A percentile compares a stretch with the other conserved stretches of the same genome.
These are phyloP conservation scores for Acaromyces ingoldii DNA, from an alignment of 1,284 basidiomycete species.

Conservation along the genomic window DNA sequence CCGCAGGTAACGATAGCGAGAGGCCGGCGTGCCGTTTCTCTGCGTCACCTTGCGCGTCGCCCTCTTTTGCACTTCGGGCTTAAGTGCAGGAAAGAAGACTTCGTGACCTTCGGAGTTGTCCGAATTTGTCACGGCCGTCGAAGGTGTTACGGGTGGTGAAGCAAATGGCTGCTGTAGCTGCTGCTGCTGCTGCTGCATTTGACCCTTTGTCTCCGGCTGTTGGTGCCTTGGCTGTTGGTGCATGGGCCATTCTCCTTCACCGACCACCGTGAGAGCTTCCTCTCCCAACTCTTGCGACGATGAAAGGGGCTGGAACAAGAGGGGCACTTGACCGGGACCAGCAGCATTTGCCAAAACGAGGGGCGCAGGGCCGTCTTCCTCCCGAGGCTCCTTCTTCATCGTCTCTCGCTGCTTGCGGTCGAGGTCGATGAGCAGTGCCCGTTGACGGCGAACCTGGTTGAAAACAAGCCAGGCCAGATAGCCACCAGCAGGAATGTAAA, in stretches of 20 bases:
- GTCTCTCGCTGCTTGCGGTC: conserved; percentile 9
- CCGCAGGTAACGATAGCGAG: conserved; percentile 29
- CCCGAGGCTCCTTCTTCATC: conserved; percentile 8
- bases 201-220: too few relatives aligned
- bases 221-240: too few relatives aligned
- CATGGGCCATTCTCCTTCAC: too few relatives aligned
- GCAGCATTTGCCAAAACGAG: too few relatives aligned
- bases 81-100: conserved; percentile 17
- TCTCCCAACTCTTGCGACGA: background rate
- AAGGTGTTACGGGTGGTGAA: conserved; percentile 1
- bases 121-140: background rate
- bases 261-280: background rate
- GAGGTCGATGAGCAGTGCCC: conserved; percentile 14
- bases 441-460: conserved; percentile 22
- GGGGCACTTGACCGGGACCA: background rate
- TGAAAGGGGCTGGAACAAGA: conserved; percentile 14
- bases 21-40: conserved; percentile 9
- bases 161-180: background rate
- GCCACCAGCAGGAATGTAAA: conserved; percentile 39
- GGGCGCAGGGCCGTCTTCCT: conserved; percentile 1
- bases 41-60: background rate
- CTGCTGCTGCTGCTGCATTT: background rate
- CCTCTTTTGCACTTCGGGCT: background rate
- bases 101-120: background rate
- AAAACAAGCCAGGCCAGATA: conserved; percentile 23